Evolutionary conservation across 805 yeast species (phyloP).

Genomic region (Pichia eremophila): DNA sequence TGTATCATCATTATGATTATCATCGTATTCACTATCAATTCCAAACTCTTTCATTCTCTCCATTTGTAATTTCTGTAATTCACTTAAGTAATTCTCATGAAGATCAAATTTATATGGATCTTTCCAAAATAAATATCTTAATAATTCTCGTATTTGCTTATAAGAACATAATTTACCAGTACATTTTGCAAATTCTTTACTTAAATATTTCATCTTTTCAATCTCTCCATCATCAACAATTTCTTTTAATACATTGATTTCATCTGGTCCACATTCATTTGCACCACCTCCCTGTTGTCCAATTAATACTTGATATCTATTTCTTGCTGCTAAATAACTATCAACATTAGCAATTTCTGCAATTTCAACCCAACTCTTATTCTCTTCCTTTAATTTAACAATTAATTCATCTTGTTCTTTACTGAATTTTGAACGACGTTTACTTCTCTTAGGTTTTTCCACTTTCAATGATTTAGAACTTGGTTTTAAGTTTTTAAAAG

Average conservation of each 20-base stretch:
- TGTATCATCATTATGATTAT: neutral
- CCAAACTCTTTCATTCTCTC: constrained; percentile 5
- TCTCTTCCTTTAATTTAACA: constrained; percentile 48
- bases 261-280: constrained; percentile 52
- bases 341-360: constrained; percentile 58
- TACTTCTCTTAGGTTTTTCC: constrained; percentile 35
- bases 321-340: constrained; percentile 63
- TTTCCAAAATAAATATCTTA: constrained; percentile 42
- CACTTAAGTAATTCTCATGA: constrained; percentile 34
- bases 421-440: constrained; percentile 60
- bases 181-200: constrained; percentile 48
- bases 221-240: constrained; percentile 61
- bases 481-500: constrained; percentile 19
- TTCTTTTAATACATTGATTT: constrained; percentile 38
- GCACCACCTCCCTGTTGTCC: constrained; percentile 78
- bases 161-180: constrained; percentile 44
- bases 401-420: constrained; percentile 60
- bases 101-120: constrained; percentile 54
- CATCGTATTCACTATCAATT: neutral
- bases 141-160: constrained; percentile 45
- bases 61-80: constrained; percentile 29
- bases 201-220: constrained; percentile 60
- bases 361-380: constrained; percentile 66
- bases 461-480: constrained; percentile 13
- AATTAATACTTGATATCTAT: constrained; percentile 68